Percentiles rank a stretch among this genome's conserved stretches.
Evolutionary conservation across 164 flowering plant genomes (phyloP).

Genomic region (Chimonanthus praecox): DNA sequence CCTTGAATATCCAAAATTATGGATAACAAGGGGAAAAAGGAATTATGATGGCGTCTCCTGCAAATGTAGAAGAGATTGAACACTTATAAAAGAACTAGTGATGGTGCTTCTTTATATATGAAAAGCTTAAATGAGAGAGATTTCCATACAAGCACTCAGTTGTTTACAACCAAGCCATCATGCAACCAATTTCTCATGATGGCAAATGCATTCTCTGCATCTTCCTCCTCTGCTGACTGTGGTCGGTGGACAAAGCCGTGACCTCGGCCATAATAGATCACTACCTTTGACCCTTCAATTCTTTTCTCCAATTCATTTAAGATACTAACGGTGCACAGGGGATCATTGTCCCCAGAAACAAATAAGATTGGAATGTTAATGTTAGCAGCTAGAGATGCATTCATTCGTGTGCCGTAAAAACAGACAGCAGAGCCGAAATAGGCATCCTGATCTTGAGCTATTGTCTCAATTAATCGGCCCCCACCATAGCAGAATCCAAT

Average conservation of each 20-base stretch:
- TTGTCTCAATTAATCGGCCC: constrained; percentile 53
- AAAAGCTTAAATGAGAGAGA: not conserved
- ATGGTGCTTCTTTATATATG: not conserved
- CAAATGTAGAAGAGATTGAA: too few species aligned
- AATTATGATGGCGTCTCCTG: too few species aligned
- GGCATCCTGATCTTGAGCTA: constrained; percentile 48
- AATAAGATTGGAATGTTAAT: constrained; percentile 62
- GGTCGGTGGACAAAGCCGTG: constrained; percentile 91
- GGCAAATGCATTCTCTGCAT: constrained; percentile 72
- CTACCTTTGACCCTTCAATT: constrained; percentile 38
- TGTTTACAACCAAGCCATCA: constrained; percentile 33
- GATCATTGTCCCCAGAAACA: constrained; percentile 65
- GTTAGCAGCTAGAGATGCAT: constrained; percentile 38
- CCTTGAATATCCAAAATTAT: too few species aligned
- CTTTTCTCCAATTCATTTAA: constrained; percentile 40
- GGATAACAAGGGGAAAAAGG: too few species aligned
- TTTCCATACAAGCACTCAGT: constrained; percentile 2
- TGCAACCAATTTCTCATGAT: constrained; percentile 69
- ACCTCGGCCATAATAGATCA: constrained; percentile 65
- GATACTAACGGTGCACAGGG: constrained; percentile 44
- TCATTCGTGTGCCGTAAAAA: constrained; percentile 73
- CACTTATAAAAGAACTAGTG: not conserved
- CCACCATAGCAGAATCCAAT: constrained; percentile 89
- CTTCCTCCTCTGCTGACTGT: constrained; percentile 64
- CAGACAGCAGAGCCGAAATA: constrained; percentile 59